Base-by-base conservation (phyloP, 164 flowering plant species). In the grape (Vitis vinifera) region DNA sequence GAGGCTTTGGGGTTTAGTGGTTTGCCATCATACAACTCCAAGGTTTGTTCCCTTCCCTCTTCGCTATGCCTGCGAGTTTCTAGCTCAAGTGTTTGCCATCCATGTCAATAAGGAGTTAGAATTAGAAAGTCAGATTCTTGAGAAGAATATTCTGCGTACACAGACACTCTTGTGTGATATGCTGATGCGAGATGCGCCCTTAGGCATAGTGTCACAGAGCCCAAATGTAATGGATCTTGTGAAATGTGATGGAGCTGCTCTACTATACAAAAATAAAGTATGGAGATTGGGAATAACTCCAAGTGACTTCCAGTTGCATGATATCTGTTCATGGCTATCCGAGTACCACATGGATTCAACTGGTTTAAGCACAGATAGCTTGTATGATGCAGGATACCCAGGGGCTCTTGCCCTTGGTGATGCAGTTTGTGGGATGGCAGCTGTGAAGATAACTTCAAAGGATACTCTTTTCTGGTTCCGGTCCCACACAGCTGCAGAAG, bases 41-140 rank as follows among this genome's bases (percentile, higher is more conserved):
- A 90, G 97, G 84, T 94, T 94, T 81, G 97, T 94, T 66, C 98
- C 97, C 5, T 94, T 94, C 70, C 98, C 98, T 76, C 89, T 94
- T 9, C 83, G 98, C 23, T 94, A 91, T 82, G 98, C 98, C 10
- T 91, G 97, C 83, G 98, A 94, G 77, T 94, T 94, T 79, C 88
- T 94, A 53, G 90, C 89, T 77, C 98, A 94, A 80, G 98, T 94
- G 6, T 94, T 94, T 78, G 93, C 97, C 51, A 91, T 92, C 70
- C 98, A 94, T 78, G 93, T 94, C 52, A 90, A 80, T 58, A 94
- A 92, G 76, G 97, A 91, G 78, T 55, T 90, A 30, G 98, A 94
- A 76, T 70, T 94, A 60, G 96, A 91, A 80, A 81, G 79, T 77
- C 98, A 90, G 73, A 81, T 90, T 50, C 71, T 83, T 49, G 98